Evolutionary conservation across 1,139 yeast species (phyloP).

Genomic region (Pichia terricola): DNA sequence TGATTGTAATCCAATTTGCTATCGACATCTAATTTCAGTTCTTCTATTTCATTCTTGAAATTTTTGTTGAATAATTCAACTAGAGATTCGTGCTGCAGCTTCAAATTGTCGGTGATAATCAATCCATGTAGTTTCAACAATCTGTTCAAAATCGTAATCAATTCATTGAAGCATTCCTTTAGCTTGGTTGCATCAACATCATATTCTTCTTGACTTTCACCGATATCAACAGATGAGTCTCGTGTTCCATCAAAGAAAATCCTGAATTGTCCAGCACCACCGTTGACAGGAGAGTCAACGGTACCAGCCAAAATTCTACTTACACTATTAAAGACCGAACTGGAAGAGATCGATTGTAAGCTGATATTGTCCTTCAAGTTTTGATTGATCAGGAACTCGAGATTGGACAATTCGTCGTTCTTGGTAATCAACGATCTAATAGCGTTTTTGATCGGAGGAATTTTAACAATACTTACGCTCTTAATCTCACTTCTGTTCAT

Average conservation of each 20-base stretch:
- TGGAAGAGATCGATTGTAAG: conserved; percentile 22
- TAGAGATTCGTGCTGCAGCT: conserved; percentile 57
- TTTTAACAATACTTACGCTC: conserved; percentile 38
- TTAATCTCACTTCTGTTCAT: conserved; percentile 77
- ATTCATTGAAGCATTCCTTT: conserved; percentile 57
- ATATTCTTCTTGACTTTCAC: conserved; percentile 26
- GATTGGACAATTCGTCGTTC: conserved; percentile 61
- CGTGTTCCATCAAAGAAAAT: conserved; percentile 37
- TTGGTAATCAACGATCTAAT: conserved; percentile 56
- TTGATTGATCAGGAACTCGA: conserved; percentile 54
- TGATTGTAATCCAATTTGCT: conserved; percentile 9
- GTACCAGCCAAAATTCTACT: conserved; percentile 80
- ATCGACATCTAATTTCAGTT: conserved; percentile 17
- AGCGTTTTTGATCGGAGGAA: conserved; percentile 86
- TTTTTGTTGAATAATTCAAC: conserved; percentile 57
- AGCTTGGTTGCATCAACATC: conserved; percentile 40
- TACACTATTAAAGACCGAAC: conserved; percentile 51
- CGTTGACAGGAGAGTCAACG: conserved; percentile 87
- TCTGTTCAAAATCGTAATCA: conserved; percentile 55
- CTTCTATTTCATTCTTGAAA: conserved; percentile 54
- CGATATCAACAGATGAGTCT: conserved; percentile 23
- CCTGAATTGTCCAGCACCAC: conserved; percentile 82
- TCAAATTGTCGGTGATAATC: conserved; percentile 49
- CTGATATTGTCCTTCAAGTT: conserved; percentile 36
- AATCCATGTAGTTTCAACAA: conserved; percentile 64